A percentile compares a stretch with the other conserved stretches of the same genome.
phyloP scores from a whole-genome alignment of 2,329 filamentous ascomycete species.

The Trichoderma asperellum region DNA sequence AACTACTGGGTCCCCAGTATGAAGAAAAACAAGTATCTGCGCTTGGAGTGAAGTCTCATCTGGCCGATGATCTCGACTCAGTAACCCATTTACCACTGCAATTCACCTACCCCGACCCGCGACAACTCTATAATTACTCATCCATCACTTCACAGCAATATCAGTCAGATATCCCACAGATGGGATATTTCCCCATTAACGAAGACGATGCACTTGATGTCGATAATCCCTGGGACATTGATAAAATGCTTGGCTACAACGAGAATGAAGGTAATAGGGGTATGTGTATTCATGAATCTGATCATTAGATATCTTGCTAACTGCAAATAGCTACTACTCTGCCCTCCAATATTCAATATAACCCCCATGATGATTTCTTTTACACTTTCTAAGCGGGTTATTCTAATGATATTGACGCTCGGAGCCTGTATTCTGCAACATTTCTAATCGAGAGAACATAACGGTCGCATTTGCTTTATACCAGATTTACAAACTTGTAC shows the following conservation, averaged over 20 bases:
- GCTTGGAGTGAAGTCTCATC: constrained; percentile 29
- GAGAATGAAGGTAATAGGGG: constrained; percentile 32
- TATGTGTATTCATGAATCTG: constrained; percentile 2
- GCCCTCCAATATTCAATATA: neutral
- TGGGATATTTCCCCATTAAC: constrained; percentile 31
- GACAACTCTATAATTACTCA: constrained; percentile 30
- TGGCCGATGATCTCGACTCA: constrained; percentile 31
- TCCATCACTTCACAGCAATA: constrained; percentile 19
- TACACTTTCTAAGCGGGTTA: too few relatives aligned
- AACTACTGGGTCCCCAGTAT: constrained; percentile 33
- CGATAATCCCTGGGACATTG: constrained; percentile 34
- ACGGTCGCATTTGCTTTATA: neutral
- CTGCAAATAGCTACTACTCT: too few relatives aligned
- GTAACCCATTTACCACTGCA: constrained; percentile 32
- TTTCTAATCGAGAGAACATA: neutral
- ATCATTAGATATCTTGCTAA: too few relatives aligned
- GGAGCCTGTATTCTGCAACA: neutral
- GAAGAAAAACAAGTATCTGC: constrained; percentile 24
- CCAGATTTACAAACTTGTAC: neutral
- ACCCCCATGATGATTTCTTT: constrained; percentile 2
- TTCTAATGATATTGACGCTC: neutral
- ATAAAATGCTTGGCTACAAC: constrained; percentile 31
- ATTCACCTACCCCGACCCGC: constrained; percentile 29
- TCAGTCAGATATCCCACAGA: constrained; percentile 16
- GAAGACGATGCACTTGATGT: constrained; percentile 35